Evolutionary conservation across 2,329 filamentous ascomycete genomes (phyloP).

Genomic region (Nothomitra cinnamomea): DNA sequence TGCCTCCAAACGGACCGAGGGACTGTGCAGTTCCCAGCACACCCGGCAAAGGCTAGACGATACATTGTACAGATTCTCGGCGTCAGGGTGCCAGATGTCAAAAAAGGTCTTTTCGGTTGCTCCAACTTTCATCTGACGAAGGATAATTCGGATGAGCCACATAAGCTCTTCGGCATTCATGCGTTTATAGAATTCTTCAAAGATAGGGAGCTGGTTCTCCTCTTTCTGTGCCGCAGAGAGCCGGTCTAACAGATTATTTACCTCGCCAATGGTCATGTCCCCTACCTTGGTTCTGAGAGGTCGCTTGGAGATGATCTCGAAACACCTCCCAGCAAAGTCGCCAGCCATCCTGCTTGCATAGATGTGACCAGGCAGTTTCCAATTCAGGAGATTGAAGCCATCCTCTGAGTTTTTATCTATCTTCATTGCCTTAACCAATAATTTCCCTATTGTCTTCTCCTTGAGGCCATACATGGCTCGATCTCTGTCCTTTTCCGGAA

Average conservation of each 20-base stretch:
- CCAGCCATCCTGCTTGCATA: constrained; percentile 52
- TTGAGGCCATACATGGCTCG: constrained; percentile 88
- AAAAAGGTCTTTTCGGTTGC: constrained; percentile 83
- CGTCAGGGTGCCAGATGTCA: constrained; percentile 40
- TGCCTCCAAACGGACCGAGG: constrained; percentile 51
- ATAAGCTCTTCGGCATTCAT: constrained; percentile 91
- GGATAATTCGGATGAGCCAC: constrained; percentile 87
- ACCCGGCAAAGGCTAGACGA: constrained; percentile 80
- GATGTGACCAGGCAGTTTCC: constrained; percentile 71
- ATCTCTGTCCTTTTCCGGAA: constrained; percentile 85
- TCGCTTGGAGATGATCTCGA: constrained; percentile 69
- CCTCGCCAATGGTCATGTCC: constrained; percentile 70
- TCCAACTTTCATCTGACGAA: constrained; percentile 59
- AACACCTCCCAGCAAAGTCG: constrained; percentile 83
- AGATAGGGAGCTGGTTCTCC: constrained; percentile 65
- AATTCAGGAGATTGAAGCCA: constrained; percentile 68
- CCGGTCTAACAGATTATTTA: constrained; percentile 70
- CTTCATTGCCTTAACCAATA: constrained; percentile 83
- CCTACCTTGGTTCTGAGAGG: constrained; percentile 59
- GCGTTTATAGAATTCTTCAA: constrained; percentile 66
- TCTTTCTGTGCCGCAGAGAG: constrained; percentile 63
- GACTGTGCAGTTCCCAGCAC: constrained; percentile 83
- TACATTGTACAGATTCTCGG: constrained; percentile 24
- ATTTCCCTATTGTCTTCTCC: constrained; percentile 74
- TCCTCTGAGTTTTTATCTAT: constrained; percentile 86